Evolutionary conservation across 768 basidiomycete genomes (phyloP).

Genomic region (Hydnum rufescens): DNA sequence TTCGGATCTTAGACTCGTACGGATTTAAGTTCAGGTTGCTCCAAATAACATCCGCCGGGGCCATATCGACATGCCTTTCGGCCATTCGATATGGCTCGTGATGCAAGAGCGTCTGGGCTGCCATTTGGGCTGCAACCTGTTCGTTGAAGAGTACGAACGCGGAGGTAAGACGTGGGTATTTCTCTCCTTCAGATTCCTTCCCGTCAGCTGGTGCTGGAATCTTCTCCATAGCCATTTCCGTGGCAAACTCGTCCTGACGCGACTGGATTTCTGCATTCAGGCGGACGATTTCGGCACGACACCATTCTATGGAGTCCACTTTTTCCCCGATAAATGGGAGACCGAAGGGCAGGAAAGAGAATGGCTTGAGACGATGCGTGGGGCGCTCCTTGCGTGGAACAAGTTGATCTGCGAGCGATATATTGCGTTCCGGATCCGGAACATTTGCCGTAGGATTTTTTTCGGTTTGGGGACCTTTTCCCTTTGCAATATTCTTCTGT

Average conservation of each 20-base stretch:
- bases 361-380: conserved; percentile 41
- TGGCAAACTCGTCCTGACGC: not conserved
- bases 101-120: conserved; percentile 51
- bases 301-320: conserved; percentile 90
- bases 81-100: conserved; percentile 73
- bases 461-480: conserved; percentile 11
- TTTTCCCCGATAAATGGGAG: conserved; percentile 60
- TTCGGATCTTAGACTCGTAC: conserved; percentile 58
- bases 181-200: conserved; percentile 17
- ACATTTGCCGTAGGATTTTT: not conserved
- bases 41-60: conserved; percentile 86
- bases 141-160: conserved; percentile 83
- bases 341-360: conserved; percentile 32
- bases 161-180: conserved; percentile 42
- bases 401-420: conserved; percentile 27
- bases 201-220: conserved; percentile 18
- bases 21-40: conserved; percentile 73
- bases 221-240: not conserved
- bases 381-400: conserved; percentile 63
- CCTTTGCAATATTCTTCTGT: conserved; percentile 27
- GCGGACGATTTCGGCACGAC: conserved; percentile 45
- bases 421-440: conserved; percentile 12
- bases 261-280: conserved; percentile 9
- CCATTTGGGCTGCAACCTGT: conserved; percentile 86
- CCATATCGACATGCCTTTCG: conserved; percentile 55